These are phyloP conservation scores for Warburgia ugandensis DNA, from an alignment of 164 flowering plant genomes.

Conservation along the genomic window DNA sequence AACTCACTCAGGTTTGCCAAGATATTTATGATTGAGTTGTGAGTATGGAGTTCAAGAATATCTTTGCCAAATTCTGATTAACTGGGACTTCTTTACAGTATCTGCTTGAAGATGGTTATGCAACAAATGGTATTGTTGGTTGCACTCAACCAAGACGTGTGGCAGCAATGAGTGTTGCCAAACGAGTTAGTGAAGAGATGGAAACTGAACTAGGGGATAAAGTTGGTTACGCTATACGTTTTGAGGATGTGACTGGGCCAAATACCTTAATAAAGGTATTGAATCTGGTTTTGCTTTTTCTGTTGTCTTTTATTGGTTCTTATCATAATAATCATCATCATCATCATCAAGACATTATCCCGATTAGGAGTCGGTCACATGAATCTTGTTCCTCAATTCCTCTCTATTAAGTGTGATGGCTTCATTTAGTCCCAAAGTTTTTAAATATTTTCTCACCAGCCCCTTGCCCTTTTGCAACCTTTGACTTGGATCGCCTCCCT, in stretches of 20 bases:
- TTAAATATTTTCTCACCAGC: too few species aligned
- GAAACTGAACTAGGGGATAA: conserved; percentile 84
- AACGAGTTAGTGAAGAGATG: conserved; percentile 99
- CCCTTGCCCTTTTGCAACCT: too few species aligned
- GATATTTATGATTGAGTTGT: not conserved
- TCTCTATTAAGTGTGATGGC: too few species aligned
- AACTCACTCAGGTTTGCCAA: conserved; percentile 93
- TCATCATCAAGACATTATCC: too few species aligned
- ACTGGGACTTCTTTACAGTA: conserved; percentile 46
- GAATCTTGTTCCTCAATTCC: too few species aligned
- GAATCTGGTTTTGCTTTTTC: not conserved
- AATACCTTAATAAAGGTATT: conserved; percentile 82
- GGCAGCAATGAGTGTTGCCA: conserved; percentile 99
- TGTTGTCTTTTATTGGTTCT: not conserved
- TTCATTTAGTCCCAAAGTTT: too few species aligned
- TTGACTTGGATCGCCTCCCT: too few species aligned
- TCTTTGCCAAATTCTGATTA: conserved; percentile 7
- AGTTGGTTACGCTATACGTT: conserved; percentile 96
- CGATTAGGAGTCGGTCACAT: too few species aligned
- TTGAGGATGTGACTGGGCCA: conserved; percentile 95
- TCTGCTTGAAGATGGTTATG: conserved; percentile 87
- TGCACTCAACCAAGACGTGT: conserved; percentile 99
- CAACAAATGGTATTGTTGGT: conserved; percentile 67
- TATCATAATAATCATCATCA: too few species aligned
- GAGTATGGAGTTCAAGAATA: too few species aligned